Evolutionary conservation across 345 rosid species (phyloP).

Genomic region (Moricandia arvensis): DNA sequence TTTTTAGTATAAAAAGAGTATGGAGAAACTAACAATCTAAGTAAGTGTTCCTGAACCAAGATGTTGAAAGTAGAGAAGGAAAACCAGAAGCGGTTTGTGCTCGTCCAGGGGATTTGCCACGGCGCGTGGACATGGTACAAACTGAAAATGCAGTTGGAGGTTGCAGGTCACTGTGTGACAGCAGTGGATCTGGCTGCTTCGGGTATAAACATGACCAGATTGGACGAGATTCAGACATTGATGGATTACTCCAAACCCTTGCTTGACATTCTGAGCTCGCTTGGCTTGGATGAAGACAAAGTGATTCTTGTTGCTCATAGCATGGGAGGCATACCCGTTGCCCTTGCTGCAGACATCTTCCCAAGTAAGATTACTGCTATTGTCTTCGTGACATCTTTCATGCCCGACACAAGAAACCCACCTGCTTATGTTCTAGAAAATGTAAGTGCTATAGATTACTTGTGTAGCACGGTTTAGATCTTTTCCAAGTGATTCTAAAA

Average conservation of each 20-base stretch:
- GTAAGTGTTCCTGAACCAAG: background rate
- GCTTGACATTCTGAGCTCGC: background rate
- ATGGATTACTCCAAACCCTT: background rate
- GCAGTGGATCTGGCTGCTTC: background rate
- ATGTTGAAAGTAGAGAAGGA: background rate
- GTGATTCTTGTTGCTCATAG: background rate
- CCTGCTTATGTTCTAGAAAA: constrained; percentile 13
- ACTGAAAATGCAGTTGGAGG: background rate
- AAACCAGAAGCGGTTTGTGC: background rate
- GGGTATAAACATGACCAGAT: background rate
- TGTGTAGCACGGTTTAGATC: background rate
- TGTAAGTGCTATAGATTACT: background rate
- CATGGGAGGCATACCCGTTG: background rate
- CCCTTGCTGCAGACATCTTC: background rate
- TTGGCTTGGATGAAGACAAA: background rate
- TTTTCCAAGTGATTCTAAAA: background rate
- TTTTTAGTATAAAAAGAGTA: background rate
- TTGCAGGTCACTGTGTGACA: background rate
- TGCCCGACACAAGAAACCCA: background rate
- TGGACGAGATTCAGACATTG: background rate
- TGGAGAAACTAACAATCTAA: background rate
- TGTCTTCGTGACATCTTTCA: background rate
- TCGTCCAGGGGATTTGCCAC: background rate
- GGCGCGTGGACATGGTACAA: background rate
- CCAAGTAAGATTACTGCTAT: background rate